Base-by-base conservation (phyloP, 2,329 filamentous ascomycete species). In the Aureobasidium sp. region DNA sequence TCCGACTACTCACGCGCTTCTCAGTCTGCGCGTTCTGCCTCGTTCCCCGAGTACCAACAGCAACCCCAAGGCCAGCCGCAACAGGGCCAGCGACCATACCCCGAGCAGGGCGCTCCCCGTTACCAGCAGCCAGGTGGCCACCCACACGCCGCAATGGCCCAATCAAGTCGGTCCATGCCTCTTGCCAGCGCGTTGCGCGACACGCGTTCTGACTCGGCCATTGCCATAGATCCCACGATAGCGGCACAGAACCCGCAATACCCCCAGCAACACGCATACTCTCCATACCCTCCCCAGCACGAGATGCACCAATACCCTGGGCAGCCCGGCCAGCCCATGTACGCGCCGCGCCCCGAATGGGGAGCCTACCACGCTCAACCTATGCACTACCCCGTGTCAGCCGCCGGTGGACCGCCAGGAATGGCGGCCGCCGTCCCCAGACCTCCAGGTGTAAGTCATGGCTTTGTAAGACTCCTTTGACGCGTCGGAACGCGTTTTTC, bases 181-280 rank as follows among this genome's bases (percentile, higher is more conserved):
- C 82, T 90, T 81, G 84, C 87, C 84, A 89, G 91, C 67, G 67
- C 68, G 66, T 64, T 67, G 62, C 65, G 66, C 76, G 72, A 74
- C 83, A 84, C 87, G 80, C 92, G 91, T 79, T 95, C 92, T 96
- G 90, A 96, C 91, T 85, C 84, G 85, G 88, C 91, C 87, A 86
- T 95, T 82, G 91, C 91, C 88, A 92, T 96, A 97, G 93, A 97
- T 95, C 91, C 92, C 73, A 95, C 91, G 77, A 96, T 97, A 76
- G 89, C 91, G 77, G 87, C 64, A 15, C 89, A 91, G 73, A 96
- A 91, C 82, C 92, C 93, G 64, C 92, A 90, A 71, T 97, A 96
- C 75, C 84, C 90, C 70, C 88, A 91, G 67, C 84, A 86, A 67
- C 80, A 82, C 65, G 87, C 89, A 74, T 95, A 96, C 77, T 93